Evolutionary conservation across 2,329 filamentous ascomycete species (phyloP).

Genomic region (Aspergillus tanneri): DNA sequence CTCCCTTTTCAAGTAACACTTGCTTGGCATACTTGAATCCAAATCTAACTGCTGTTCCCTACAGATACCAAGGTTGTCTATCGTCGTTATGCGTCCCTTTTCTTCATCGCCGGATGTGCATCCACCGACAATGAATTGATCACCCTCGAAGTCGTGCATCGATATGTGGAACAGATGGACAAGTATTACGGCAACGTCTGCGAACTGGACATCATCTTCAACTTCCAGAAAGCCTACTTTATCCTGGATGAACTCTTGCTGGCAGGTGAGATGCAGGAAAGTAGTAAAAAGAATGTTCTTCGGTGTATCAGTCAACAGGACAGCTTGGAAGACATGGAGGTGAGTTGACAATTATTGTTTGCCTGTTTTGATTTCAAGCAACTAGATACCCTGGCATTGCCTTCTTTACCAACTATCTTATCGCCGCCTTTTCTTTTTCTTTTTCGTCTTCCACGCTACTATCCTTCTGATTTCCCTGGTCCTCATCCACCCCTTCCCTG

Average conservation of each 20-base stretch:
- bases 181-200: slow-evolving; percentile 99
- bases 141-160: slow-evolving; percentile 96
- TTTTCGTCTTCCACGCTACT: no score
- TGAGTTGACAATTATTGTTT: slow-evolving; percentile 59
- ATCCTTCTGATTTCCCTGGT: background rate
- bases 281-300: slow-evolving; percentile 98
- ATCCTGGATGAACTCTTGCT: slow-evolving; percentile 95
- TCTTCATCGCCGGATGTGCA: slow-evolving; percentile 97
- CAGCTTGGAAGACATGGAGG: slow-evolving; percentile 98
- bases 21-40: no score
- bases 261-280: slow-evolving; percentile 96
- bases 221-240: slow-evolving; percentile 99
- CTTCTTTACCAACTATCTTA: background rate
- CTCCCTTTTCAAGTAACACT: background rate
- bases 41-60: slow-evolving; percentile 15
- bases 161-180: slow-evolving; percentile 99
- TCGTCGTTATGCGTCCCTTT: slow-evolving; percentile 95
- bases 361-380: slow-evolving; percentile 1
- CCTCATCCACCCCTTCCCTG: background rate
- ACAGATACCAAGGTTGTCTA: slow-evolving; percentile 98
- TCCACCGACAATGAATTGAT: slow-evolving; percentile 98
- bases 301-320: slow-evolving; percentile 96
- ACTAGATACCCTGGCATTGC: background rate
- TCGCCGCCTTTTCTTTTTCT: background rate
- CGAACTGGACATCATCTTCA: slow-evolving; percentile 99